Evolutionary conservation across 495 filamentous ascomycete genomes (phyloP), one percentile per base, ranked within the genome.

Genomic region (Penicillium lividum): DNA sequence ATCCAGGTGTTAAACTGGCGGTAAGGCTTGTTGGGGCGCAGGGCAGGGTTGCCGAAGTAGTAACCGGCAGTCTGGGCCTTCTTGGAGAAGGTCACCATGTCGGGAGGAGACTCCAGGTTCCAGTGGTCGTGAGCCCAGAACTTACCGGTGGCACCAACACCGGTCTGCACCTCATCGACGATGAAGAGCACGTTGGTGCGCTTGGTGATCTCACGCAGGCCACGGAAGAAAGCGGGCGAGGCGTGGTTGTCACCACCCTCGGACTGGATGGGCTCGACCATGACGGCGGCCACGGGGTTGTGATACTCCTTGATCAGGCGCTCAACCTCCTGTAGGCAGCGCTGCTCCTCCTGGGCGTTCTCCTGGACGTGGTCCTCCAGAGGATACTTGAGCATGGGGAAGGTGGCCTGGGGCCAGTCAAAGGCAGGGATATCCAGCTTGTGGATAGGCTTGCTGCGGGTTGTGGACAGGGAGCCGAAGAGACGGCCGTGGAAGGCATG

Each of bases 71-170:
- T 93, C 80, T 98, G 94, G 22, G 94, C 95, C 81, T 98, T 98
- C 86, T 98, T 98, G 68, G 84, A 89, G 80, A 98, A 98, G 29
- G 94, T 98, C 33, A 98, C 94, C 87, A 98, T 97, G 78, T 98
- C 94, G 6, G 94, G 95, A 22, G 95, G 92, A 31, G 86, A 76
- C 33, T 78, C 66, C 50, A 98, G 81, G 72, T 89, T 79, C 94
- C 94, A 98, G 84, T 98, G 94, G 60, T 98, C 95, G 78, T 98
- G 94, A 2, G 95, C 94, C 94, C 94, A 98, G 86, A 98, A 98
- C 71, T 90, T 92, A 56, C 94, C 94, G 1, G 94, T 98, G 30
- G 77, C 77, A 62, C 94, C 94, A 36, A 98, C 89, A 72, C 94
- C 94, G 15, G 94, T 98, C 78, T 98, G 94, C 30, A 98, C 95